phyloP scores from a whole-genome alignment of 2,329 filamentous ascomycete genomes.

The Elsinoe batatas region DNA sequence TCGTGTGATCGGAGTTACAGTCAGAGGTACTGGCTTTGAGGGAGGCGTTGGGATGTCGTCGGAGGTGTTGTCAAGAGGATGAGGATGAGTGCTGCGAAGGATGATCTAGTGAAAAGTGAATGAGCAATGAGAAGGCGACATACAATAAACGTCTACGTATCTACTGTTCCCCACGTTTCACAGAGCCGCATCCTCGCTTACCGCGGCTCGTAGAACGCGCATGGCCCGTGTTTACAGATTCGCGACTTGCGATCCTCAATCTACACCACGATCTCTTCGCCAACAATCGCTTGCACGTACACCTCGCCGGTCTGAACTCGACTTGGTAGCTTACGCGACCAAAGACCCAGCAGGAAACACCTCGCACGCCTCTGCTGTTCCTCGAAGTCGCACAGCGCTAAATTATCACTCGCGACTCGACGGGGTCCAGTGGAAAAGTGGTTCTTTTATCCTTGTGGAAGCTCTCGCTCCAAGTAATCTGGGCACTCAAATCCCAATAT shows the following conservation, averaged over 20 bases:
- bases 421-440: background rate
- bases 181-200: background rate
- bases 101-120: background rate
- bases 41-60: background rate
- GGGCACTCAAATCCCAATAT: background rate
- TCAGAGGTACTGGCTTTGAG: background rate
- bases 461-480: no score
- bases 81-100: background rate
- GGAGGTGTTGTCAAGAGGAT: background rate
- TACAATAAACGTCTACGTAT: background rate
- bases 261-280: background rate
- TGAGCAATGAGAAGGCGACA: background rate
- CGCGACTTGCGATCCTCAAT: slow-evolving; percentile 8
- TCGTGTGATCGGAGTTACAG: background rate
- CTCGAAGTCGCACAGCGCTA: no score
- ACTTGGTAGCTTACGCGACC: background rate
- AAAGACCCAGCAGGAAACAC: background rate
- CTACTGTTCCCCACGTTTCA: background rate
- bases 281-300: no score
- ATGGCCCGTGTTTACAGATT: background rate
- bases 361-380: background rate
- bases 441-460: no score
- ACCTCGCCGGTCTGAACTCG: background rate
- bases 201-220: background rate
- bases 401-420: background rate